Evolutionary conservation across 2,329 filamentous ascomycete species (phyloP).

Genomic region (Apiospora koreana): DNA sequence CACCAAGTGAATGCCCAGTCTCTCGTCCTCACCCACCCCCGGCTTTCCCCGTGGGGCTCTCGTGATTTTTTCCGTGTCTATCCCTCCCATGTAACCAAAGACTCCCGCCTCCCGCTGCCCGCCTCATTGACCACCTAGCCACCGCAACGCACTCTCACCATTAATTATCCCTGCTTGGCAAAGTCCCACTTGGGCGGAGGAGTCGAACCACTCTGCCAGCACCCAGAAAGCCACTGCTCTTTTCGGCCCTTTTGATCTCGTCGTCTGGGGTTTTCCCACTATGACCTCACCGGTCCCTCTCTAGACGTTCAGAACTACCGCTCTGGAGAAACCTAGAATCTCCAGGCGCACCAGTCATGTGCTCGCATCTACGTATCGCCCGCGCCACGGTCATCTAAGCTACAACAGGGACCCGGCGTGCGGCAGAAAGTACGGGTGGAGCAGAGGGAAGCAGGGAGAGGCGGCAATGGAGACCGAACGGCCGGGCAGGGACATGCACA

Average conservation of each 20-base stretch:
- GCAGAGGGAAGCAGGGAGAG: neutral
- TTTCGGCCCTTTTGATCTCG: neutral
- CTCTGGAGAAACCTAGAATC: neutral
- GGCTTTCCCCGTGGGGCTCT: slow-evolving; percentile 1
- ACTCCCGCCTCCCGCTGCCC: neutral
- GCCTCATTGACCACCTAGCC: no score
- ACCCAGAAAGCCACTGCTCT: neutral
- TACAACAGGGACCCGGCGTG: neutral
- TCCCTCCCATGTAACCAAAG: neutral
- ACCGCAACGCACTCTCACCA: neutral
- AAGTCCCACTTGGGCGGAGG: neutral
- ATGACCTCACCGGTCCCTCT: neutral
- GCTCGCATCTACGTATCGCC: no score
- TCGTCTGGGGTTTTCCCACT: neutral
- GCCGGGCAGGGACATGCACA: neutral
- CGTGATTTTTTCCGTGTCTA: neutral
- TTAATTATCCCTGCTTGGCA: neutral
- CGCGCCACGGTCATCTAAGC: no score
- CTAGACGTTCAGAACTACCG: neutral
- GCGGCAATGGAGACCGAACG: neutral
- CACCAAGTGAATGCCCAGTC: neutral
- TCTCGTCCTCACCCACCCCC: neutral
- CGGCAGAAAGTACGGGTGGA: neutral
- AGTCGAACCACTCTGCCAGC: neutral
- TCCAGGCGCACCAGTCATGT: neutral